Base-by-base conservation (phyloP, 257 asterid species). In the Scutellaria barbata region DNA sequence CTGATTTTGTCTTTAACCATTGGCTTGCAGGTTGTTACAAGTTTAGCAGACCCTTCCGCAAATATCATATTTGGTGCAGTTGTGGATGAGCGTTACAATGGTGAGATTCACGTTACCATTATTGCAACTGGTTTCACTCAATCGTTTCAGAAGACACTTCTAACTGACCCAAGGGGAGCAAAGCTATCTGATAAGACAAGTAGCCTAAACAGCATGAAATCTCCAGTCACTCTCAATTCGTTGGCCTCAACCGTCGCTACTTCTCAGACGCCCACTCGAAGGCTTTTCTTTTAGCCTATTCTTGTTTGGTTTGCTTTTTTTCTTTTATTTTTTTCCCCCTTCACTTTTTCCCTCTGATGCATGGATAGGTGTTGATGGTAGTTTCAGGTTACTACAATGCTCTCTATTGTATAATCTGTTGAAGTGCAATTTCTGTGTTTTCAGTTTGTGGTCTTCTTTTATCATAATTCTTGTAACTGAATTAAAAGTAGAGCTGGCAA, bases 21-120 rank as follows among this genome's bases (percentile, higher is more conserved):
- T 16, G 14, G 6, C 63, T 68, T 74, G 62, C 87, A 95, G 99
- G 98, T 95, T 72, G 99, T 95, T 45, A 92, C 98, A 30, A 95
- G 98, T 76, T 77, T 95, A 81, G 99, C 99, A 63, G 99, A 95
- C 67, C 98, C 99, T 30, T 87, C 97, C 0, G 99, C 99, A 7
- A 95, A 92, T 73, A 95, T 95, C 39, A 95, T 92, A 76, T 95
- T 95, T 76, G 99, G 99, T 16, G 99, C 99, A 42, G 99, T 95
- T 33, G 99, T 95, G 82, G 99, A 95, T 63, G 99, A 92, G 71
- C 82, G 96, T 12, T 95, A 83, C 80, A 92, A 88, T 10, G 97
- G 99, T 16, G 98, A 90, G 82, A 92, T 95, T 52, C 99, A 95
- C 4, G 98, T 95, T 39, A 95, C 99, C 5, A 90, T 95, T 45